Conservation (phyloP, 2,329 filamentous ascomycete species). For the Emergomyces africanus region DNA sequence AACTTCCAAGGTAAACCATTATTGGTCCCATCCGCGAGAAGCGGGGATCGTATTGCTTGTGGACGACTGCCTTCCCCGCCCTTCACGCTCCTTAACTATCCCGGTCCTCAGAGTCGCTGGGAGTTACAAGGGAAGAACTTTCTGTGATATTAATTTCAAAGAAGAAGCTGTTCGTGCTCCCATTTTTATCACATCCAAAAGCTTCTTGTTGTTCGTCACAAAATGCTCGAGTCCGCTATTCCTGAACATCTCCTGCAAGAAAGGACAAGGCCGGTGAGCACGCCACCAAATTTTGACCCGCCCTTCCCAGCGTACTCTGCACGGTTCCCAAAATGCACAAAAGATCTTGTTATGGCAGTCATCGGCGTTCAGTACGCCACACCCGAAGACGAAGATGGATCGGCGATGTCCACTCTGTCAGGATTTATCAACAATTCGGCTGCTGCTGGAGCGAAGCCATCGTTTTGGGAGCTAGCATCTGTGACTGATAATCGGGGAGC, state of each 20-base stretch:
- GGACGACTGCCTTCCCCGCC: too few species aligned
- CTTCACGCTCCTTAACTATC: too few species aligned
- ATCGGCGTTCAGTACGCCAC: constrained; percentile 20
- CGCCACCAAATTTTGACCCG: constrained; percentile 6
- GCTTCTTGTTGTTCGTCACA: not conserved
- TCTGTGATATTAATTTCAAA: not conserved
- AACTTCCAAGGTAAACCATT: too few species aligned
- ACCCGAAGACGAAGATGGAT: constrained; percentile 5
- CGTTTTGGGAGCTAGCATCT: constrained; percentile 22
- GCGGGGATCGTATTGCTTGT: too few species aligned
- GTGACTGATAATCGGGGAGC: constrained; percentile 20
- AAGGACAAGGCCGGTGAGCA: constrained; percentile 5
- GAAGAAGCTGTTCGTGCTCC: not conserved
- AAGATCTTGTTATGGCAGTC: constrained; percentile 23
- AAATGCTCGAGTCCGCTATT: constrained; percentile 8
- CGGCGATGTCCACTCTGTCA: constrained; percentile 8
- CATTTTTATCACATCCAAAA: not conserved
- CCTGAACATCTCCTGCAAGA: constrained; percentile 6
- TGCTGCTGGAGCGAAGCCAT: not conserved
- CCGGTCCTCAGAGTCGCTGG: not conserved
- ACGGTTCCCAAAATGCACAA: constrained; percentile 19
- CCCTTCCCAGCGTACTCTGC: constrained; percentile 11
- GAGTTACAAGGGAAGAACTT: not conserved
- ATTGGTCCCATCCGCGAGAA: too few species aligned
- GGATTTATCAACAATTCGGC: constrained; percentile 7